phyloP scores from a whole-genome alignment of 2,329 filamentous ascomycete genomes.

The Trichoderma brevicompactum region DNA sequence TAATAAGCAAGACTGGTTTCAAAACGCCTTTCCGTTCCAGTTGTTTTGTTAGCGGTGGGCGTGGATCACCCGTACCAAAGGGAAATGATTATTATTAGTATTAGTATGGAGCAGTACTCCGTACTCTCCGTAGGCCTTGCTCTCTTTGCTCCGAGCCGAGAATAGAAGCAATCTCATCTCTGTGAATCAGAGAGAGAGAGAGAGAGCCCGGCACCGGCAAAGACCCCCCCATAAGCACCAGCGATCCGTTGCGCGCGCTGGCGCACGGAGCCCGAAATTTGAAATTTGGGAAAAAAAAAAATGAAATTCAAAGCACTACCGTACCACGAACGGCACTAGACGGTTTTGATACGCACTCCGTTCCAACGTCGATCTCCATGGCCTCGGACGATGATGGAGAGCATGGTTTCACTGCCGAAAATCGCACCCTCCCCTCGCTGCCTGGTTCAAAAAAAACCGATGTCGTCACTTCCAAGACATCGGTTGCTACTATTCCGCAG shows the following conservation, averaged over 20 bases:
- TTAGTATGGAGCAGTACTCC: neutral
- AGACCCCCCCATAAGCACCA: slow-evolving; percentile 11
- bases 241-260: slow-evolving; percentile 26
- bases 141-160: slow-evolving; percentile 9
- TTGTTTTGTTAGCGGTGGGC: slow-evolving; percentile 6
- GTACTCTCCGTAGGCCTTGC: slow-evolving; percentile 2
- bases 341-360: neutral
- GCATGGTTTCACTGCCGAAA: neutral
- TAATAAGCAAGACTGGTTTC: slow-evolving; percentile 17
- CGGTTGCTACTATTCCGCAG: slow-evolving; percentile 6
- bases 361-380: slow-evolving; percentile 6
- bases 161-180: slow-evolving; percentile 23
- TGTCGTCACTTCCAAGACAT: slow-evolving; percentile 25
- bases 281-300: neutral
- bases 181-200: slow-evolving; percentile 8
- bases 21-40: slow-evolving; percentile 1
- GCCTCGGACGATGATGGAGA: neutral
- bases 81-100: neutral
- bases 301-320: neutral
- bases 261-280: slow-evolving; percentile 7
- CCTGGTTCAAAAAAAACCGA: neutral
- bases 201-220: neutral
- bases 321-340: slow-evolving; percentile 1
- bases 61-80: neutral
- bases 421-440: neutral